These are phyloP conservation scores for Aaosphaeria pasadenensis DNA, from an alignment of 2,329 filamentous ascomycete genomes.

Conservation along the genomic window DNA sequence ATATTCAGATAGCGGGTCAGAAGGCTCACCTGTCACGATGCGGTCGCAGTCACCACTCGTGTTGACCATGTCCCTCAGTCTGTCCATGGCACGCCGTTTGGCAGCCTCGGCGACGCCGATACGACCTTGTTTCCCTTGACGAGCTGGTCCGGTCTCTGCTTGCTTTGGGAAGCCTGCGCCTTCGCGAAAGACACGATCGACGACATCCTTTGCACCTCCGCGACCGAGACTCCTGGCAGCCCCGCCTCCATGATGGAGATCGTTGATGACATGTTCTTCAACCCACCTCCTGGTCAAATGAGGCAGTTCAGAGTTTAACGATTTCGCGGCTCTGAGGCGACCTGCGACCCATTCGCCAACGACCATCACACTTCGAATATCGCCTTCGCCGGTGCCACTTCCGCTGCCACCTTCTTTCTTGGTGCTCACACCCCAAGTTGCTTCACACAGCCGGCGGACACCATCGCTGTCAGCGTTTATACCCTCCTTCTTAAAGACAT, in stretches of 20 bases:
- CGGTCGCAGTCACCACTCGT: slow-evolving; percentile 76
- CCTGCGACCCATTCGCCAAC: slow-evolving; percentile 83
- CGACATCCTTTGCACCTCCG: slow-evolving; percentile 71
- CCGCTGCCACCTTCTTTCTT: slow-evolving; percentile 63
- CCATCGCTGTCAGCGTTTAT: slow-evolving; percentile 87
- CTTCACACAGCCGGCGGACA: slow-evolving; percentile 78
- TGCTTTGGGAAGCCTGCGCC: slow-evolving; percentile 73
- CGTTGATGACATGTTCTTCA: slow-evolving; percentile 66
- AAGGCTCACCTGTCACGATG: slow-evolving; percentile 58
- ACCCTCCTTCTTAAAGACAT: slow-evolving; percentile 83
- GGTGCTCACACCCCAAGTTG: slow-evolving; percentile 74
- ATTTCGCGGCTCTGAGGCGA: slow-evolving; percentile 53
- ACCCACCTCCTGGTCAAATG: slow-evolving; percentile 73
- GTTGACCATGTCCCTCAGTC: slow-evolving; percentile 72
- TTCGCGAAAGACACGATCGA: slow-evolving; percentile 74
- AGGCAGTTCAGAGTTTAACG: slow-evolving; percentile 35
- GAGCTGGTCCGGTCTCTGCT: slow-evolving; percentile 48
- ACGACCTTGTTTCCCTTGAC: slow-evolving; percentile 42
- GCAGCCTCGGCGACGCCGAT: slow-evolving; percentile 70
- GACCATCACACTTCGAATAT: slow-evolving; percentile 80
- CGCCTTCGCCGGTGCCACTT: slow-evolving; percentile 64
- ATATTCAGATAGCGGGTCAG: not conserved
- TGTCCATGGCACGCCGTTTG: slow-evolving; percentile 70
- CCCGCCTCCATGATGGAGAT: slow-evolving; percentile 68
- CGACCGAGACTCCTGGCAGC: slow-evolving; percentile 69